A percentile compares a stretch with the other conserved stretches of the same genome.
These are phyloP conservation scores for Lycium ferocissimum DNA, from an alignment of 257 asterid species.

Conservation along the genomic window DNA sequence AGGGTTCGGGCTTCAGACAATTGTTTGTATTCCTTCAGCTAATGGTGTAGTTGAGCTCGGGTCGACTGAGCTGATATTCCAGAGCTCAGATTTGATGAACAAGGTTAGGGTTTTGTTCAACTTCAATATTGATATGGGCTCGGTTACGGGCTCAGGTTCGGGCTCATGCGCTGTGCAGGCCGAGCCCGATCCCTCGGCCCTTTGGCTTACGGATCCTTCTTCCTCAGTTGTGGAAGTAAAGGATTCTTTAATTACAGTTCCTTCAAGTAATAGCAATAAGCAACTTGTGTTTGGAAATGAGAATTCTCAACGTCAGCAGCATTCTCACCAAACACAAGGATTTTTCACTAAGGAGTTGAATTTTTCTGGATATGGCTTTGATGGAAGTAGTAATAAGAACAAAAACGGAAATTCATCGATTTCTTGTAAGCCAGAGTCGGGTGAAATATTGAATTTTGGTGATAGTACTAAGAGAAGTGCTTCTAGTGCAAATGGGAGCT, in stretches of 20 bases:
- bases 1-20: conserved; percentile 69
- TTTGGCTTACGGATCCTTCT: conserved; percentile 71
- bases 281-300: conserved; percentile 46
- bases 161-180: conserved; percentile 56
- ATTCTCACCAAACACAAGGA: conserved; percentile 45
- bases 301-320: conserved; percentile 48
- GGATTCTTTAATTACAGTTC: conserved; percentile 41
- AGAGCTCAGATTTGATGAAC: conserved; percentile 75
- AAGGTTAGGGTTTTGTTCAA: conserved; percentile 71
- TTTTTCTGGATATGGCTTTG: conserved; percentile 57
- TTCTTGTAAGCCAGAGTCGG: conserved; percentile 59
- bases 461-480: conserved; percentile 45
- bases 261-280: conserved; percentile 39
- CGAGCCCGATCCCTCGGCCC: conserved; percentile 65
- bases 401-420: conserved; percentile 27
- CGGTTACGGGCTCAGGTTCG: conserved; percentile 54
- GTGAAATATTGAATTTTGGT: conserved; percentile 68
- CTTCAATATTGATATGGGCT: conserved; percentile 57
- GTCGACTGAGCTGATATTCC: conserved; percentile 69
- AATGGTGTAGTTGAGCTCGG: conserved; percentile 95
- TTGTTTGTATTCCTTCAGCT: conserved; percentile 74
- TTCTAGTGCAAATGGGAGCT: conserved; percentile 41
- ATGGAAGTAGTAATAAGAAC: conserved; percentile 43
- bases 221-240: conserved; percentile 49
- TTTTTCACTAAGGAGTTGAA: conserved; percentile 52